Conservation (phyloP, 495 filamentous ascomycete species). For the Penicillium daleae region DNA sequence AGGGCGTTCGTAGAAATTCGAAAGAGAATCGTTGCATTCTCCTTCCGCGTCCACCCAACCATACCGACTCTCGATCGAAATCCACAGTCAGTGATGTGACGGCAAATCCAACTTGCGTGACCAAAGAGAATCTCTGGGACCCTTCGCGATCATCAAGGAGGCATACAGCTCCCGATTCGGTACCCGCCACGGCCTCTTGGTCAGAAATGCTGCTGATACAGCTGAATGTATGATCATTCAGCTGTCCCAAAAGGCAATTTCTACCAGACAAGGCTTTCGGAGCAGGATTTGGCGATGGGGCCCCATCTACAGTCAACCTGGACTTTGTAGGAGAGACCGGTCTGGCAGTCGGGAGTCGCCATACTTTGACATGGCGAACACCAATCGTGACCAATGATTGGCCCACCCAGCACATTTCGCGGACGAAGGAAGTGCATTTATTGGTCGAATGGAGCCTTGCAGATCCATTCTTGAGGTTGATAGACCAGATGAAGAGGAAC, state of each 20-base stretch:
- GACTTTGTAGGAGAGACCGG: slow-evolving; percentile 52
- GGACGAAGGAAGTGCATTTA: slow-evolving; percentile 84
- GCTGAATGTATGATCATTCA: slow-evolving; percentile 84
- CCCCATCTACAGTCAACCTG: slow-evolving; percentile 47
- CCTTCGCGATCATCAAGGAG: slow-evolving; percentile 74
- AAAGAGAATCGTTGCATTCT: slow-evolving; percentile 44
- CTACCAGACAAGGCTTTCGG: slow-evolving; percentile 62
- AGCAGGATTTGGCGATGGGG: slow-evolving; percentile 45
- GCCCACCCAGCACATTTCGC: slow-evolving; percentile 88
- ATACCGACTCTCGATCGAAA: slow-evolving; percentile 50
- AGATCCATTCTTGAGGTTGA: slow-evolving; percentile 81
- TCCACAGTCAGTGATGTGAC: slow-evolving; percentile 60
- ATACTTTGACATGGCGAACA: slow-evolving; percentile 90
- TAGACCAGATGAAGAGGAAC: slow-evolving; percentile 88
- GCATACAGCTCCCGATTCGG: slow-evolving; percentile 53
- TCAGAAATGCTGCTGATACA: slow-evolving; percentile 75
- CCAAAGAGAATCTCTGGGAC: slow-evolving; percentile 61
- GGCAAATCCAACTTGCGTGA: slow-evolving; percentile 41
- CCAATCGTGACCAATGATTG: slow-evolving; percentile 72
- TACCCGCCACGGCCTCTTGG: slow-evolving; percentile 50
- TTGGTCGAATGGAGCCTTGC: slow-evolving; percentile 89
- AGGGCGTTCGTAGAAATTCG: slow-evolving; percentile 39
- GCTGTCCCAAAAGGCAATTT: slow-evolving; percentile 56
- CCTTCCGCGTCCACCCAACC: slow-evolving; percentile 58
- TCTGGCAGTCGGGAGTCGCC: slow-evolving; percentile 72